A percentile compares a stretch with the other conserved stretches of the same genome.
Evolutionary conservation across 2,329 filamentous ascomycete species (phyloP).

Genomic region (Alternaria arbusti): DNA sequence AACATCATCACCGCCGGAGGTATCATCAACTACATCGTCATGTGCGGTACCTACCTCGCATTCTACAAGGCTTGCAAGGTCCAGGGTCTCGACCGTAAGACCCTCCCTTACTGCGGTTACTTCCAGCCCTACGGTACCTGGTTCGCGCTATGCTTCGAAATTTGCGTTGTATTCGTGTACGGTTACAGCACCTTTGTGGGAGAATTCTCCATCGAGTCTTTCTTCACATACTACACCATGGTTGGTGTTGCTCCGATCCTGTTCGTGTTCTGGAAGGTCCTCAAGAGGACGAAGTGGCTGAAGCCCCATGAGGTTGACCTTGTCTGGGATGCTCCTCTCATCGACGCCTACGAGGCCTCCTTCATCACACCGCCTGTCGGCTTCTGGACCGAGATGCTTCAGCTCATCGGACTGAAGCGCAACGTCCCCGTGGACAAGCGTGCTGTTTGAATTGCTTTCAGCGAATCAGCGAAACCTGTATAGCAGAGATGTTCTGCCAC

Average conservation of each 20-base stretch:
- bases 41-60: conserved; percentile 64
- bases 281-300: conserved; percentile 63
- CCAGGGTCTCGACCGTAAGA: conserved; percentile 58
- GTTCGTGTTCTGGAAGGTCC: conserved; percentile 68
- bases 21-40: conserved; percentile 54
- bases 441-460: conserved; percentile 21
- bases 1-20: conserved; percentile 76
- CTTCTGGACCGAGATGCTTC: conserved; percentile 47
- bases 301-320: conserved; percentile 59
- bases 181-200: conserved; percentile 61
- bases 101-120: conserved; percentile 55
- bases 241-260: conserved; percentile 58
- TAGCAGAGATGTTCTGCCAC: conserved; percentile 4
- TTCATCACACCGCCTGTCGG: conserved; percentile 52
- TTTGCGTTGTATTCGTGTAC: conserved; percentile 59
- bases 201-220: conserved; percentile 55
- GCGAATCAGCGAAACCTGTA: not conserved
- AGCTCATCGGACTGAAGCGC: conserved; percentile 42
- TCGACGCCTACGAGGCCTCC: conserved; percentile 48
- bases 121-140: conserved; percentile 62
- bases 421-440: conserved; percentile 39
- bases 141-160: conserved; percentile 55
- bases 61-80: conserved; percentile 60
- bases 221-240: conserved; percentile 64
- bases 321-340: conserved; percentile 50